Evolutionary conservation across 192 early-diverging fungal genomes (phyloP).

Genomic region (Chytriomyces confervae): DNA sequence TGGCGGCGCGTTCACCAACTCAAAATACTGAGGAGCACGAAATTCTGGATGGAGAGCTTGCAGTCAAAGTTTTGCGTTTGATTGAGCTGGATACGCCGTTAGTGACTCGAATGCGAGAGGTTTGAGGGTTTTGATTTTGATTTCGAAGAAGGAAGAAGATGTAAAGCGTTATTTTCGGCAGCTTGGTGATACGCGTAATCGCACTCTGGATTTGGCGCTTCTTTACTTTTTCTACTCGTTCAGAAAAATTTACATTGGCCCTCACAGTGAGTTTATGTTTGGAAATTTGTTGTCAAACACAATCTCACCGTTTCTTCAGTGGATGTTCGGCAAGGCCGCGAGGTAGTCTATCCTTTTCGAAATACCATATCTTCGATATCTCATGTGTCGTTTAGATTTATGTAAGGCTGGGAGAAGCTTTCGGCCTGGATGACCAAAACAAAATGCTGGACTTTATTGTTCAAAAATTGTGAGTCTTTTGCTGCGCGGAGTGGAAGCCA

Average conservation of each 20-base stretch:
- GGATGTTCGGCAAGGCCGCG: slow-evolving; percentile 22
- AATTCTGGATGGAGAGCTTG: slow-evolving; percentile 65
- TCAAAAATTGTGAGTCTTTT: slow-evolving; percentile 62
- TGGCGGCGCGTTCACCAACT: slow-evolving; percentile 65
- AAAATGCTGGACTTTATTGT: slow-evolving; percentile 68
- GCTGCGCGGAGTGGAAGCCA: no score
- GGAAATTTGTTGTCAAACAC: background rate
- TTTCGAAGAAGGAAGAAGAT: no score
- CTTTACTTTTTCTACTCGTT: slow-evolving; percentile 81
- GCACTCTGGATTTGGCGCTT: slow-evolving; percentile 78
- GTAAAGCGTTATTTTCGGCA: background rate
- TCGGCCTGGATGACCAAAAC: slow-evolving; percentile 67
- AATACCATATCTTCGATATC: slow-evolving; percentile 75
- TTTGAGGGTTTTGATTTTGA: background rate
- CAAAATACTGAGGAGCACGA: slow-evolving; percentile 81
- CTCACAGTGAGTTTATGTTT: slow-evolving; percentile 16
- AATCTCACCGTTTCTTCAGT: slow-evolving; percentile 12
- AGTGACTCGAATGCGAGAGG: slow-evolving; percentile 39
- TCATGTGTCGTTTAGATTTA: slow-evolving; percentile 80
- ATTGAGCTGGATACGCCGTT: slow-evolving; percentile 72
- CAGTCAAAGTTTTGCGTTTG: slow-evolving; percentile 46
- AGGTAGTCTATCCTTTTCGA: slow-evolving; percentile 74
- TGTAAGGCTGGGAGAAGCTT: slow-evolving; percentile 62
- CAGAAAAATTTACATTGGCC: slow-evolving; percentile 78
- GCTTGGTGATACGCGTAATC: slow-evolving; percentile 43